Percentiles rank a stretch among this genome's conserved stretches.
phyloP scores from a whole-genome alignment of 164 flowering plant species.

The Warburgia ugandensis region DNA sequence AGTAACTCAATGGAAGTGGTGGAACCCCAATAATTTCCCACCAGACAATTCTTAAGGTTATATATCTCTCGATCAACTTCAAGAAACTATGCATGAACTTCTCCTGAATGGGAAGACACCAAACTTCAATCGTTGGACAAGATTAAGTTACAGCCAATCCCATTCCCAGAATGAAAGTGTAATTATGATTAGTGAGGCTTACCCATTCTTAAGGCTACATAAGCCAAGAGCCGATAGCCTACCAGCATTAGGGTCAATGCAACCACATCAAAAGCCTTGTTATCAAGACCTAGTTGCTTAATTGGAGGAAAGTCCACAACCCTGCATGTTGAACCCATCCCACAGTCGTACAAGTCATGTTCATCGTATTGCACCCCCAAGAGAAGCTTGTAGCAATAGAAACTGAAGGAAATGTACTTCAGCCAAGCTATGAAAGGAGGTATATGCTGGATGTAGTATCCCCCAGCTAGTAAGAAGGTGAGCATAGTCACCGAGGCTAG shows the following conservation, averaged over 20 bases:
- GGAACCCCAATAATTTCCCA: neutral
- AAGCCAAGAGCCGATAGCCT: slow-evolving; percentile 76
- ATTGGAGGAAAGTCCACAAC: slow-evolving; percentile 60
- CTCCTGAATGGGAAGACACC: neutral
- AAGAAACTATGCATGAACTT: neutral
- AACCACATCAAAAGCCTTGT: slow-evolving; percentile 45
- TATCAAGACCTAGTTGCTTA: slow-evolving; percentile 33
- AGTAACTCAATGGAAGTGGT: neutral
- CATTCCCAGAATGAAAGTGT: no score
- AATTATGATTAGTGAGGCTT: slow-evolving; percentile 25
- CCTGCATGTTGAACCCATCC: slow-evolving; percentile 35
- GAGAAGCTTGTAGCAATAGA: slow-evolving; percentile 81
- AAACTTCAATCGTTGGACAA: neutral
- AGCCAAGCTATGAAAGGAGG: slow-evolving; percentile 72
- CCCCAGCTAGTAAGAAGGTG: slow-evolving; percentile 69
- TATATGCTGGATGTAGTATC: slow-evolving; percentile 85
- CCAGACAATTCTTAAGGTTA: neutral
- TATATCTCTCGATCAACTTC: neutral
- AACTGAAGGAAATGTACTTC: slow-evolving; percentile 73
- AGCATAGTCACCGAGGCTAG: slow-evolving; percentile 82
- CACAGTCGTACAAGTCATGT: slow-evolving; percentile 58
- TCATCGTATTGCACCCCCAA: slow-evolving; percentile 62
- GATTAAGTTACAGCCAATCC: neutral
- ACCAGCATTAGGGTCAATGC: slow-evolving; percentile 65
- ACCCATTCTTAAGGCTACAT: slow-evolving; percentile 57